Evolutionary conservation across 1,139 yeast genomes (phyloP).

Genomic region (Suhomyces bokatorum): DNA sequence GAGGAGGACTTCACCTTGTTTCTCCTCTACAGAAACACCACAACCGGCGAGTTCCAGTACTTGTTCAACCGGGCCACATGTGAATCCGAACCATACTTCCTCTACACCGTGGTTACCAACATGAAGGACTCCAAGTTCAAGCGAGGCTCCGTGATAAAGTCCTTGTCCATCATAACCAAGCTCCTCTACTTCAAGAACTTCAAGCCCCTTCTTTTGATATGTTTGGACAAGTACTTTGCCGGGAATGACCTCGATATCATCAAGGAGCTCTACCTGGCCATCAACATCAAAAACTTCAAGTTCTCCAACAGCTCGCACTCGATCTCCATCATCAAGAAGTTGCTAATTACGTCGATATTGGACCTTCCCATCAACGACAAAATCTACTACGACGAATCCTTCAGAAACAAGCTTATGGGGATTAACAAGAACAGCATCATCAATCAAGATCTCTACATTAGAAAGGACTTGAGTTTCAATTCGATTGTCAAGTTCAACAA

Average conservation of each 20-base stretch:
- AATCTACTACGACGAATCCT: constrained; percentile 41
- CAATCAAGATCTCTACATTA: constrained; percentile 38
- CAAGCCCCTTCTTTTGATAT: constrained; percentile 56
- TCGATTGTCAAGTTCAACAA: constrained; percentile 37
- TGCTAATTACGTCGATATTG: constrained; percentile 46
- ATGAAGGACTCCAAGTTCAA: constrained; percentile 44
- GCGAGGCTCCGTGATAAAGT: constrained; percentile 58
- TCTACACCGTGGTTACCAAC: constrained; percentile 59
- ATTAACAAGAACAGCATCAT: constrained; percentile 30
- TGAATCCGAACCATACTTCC: constrained; percentile 47
- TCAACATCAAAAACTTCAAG: constrained; percentile 37
- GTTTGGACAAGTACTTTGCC: constrained; percentile 50
- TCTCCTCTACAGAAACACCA: constrained; percentile 44
- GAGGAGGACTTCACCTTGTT: constrained; percentile 63
- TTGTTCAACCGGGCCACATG: constrained; percentile 32
- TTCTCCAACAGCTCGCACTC: constrained; percentile 30
- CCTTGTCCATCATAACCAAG: constrained; percentile 54
- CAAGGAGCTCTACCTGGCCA: constrained; percentile 35
- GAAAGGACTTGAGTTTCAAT: constrained; percentile 48
- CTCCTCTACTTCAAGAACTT: constrained; percentile 56
- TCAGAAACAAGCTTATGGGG: constrained; percentile 42
- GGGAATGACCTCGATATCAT: constrained; percentile 22
- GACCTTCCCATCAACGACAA: constrained; percentile 50
- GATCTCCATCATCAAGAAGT: constrained; percentile 36
- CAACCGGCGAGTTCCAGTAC: constrained; percentile 46